Conservation (phyloP, 371 early-diverging fungal species). For the Syncephalastrum contaminatum region DNA sequence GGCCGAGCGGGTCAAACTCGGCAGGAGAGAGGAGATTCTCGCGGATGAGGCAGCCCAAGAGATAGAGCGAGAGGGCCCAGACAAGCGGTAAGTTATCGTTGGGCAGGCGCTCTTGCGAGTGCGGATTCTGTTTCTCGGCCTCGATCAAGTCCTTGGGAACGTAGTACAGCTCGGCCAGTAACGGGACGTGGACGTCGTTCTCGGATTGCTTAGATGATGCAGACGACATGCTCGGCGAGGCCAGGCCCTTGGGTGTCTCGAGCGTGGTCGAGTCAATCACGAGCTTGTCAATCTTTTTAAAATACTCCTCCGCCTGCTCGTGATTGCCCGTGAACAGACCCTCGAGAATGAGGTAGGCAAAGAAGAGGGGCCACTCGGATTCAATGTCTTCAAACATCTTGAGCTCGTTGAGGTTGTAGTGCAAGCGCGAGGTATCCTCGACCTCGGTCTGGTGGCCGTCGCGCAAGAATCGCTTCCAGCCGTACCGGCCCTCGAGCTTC, state of each 20-base stretch:
- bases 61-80: slow-evolving; percentile 87
- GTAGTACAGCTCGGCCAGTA: slow-evolving; percentile 83
- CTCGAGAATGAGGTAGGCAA: slow-evolving; percentile 86
- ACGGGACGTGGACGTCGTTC: slow-evolving; percentile 26
- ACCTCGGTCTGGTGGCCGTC: slow-evolving; percentile 89
- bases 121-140: slow-evolving; percentile 71
- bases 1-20: slow-evolving; percentile 87
- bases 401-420: slow-evolving; percentile 85
- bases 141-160: slow-evolving; percentile 75
- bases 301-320: slow-evolving; percentile 73
- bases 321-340: slow-evolving; percentile 73
- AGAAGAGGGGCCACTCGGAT: slow-evolving; percentile 93
- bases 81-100: slow-evolving; percentile 90
- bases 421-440: slow-evolving; percentile 77
- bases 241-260: slow-evolving; percentile 27
- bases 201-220: slow-evolving; percentile 4
- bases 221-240: slow-evolving; percentile 11
- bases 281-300: slow-evolving; percentile 62
- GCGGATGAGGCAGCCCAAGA: slow-evolving; percentile 76
- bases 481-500: slow-evolving; percentile 84
- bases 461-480: slow-evolving; percentile 85
- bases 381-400: slow-evolving; percentile 87
- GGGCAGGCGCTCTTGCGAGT: slow-evolving; percentile 76
- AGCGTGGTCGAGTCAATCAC: slow-evolving; percentile 68
- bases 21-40: slow-evolving; percentile 77